Percentiles rank a stretch among this genome's conserved stretches.
phyloP scores from a whole-genome alignment of 2,329 filamentous ascomycete species.

The Rugonectria rugulosa region DNA sequence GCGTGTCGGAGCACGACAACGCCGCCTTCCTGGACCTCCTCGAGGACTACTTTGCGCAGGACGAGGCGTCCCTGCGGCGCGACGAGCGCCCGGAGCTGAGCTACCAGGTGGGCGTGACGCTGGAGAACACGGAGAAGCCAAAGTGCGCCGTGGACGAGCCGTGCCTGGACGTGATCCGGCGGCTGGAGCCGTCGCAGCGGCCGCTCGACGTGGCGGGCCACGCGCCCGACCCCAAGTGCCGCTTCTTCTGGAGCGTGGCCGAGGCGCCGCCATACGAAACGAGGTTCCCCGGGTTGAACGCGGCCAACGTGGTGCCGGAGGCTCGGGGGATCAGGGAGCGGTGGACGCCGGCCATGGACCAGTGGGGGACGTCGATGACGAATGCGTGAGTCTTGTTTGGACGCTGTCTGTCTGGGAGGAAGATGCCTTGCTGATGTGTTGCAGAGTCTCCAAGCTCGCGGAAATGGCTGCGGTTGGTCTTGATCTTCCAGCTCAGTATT shows the following conservation, averaged over 20 bases:
- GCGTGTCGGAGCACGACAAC: slow-evolving; percentile 64
- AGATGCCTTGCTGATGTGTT: slow-evolving; percentile 8
- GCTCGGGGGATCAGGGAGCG: slow-evolving; percentile 55
- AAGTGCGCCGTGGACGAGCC: slow-evolving; percentile 70
- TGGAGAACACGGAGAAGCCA: slow-evolving; percentile 69
- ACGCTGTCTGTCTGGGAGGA: no score
- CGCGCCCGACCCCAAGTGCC: slow-evolving; percentile 66
- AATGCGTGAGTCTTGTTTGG: slow-evolving; percentile 62
- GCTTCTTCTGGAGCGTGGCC: slow-evolving; percentile 70
- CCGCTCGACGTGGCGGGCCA: slow-evolving; percentile 66
- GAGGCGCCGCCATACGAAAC: slow-evolving; percentile 62
- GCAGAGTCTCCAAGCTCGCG: slow-evolving; percentile 61
- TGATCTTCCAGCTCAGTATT: slow-evolving; percentile 59
- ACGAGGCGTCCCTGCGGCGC: slow-evolving; percentile 51
- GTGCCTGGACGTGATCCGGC: slow-evolving; percentile 63
- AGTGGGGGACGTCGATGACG: slow-evolving; percentile 68
- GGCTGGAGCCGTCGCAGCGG: slow-evolving; percentile 61
- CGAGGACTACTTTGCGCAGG: slow-evolving; percentile 71
- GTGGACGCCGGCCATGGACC: slow-evolving; percentile 63
- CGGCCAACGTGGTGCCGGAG: slow-evolving; percentile 62
- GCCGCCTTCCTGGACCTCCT: slow-evolving; percentile 65
- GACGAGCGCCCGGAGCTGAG: slow-evolving; percentile 66
- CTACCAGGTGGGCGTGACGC: slow-evolving; percentile 69
- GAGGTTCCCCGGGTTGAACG: slow-evolving; percentile 62
- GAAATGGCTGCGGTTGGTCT: slow-evolving; percentile 67